phyloP scores from a whole-genome alignment of 768 basidiomycete species.

The Trametes maxima region DNA sequence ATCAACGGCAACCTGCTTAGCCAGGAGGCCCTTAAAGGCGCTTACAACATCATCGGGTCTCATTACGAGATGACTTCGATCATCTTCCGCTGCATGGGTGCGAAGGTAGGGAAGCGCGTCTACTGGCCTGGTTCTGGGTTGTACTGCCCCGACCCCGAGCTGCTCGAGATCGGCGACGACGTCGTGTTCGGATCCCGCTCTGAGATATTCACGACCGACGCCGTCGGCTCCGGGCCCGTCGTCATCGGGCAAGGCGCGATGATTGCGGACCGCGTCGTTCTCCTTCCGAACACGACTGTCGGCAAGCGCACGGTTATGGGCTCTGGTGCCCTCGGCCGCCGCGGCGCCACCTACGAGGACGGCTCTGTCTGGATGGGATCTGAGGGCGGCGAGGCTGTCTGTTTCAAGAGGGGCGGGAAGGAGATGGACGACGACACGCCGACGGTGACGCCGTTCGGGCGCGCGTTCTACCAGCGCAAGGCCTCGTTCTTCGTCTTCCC shows the following conservation, averaged over 20 bases:
- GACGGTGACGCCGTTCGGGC: conserved; percentile 45
- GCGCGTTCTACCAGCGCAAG: conserved; percentile 45
- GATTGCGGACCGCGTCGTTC: conserved; percentile 53
- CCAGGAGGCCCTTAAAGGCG: conserved; percentile 38
- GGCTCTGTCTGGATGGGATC: conserved; percentile 52
- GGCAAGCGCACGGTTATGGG: conserved; percentile 49
- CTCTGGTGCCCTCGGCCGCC: conserved; percentile 46
- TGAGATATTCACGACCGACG: conserved; percentile 48
- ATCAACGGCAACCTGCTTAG: conserved; percentile 45
- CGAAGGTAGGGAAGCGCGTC: conserved; percentile 49
- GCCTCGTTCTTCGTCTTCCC: conserved; percentile 47
- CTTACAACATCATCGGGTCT: conserved; percentile 46
- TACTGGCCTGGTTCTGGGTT: conserved; percentile 54
- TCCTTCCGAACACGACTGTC: conserved; percentile 46
- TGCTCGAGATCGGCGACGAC: conserved; percentile 51
- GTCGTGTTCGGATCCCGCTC: conserved; percentile 52
- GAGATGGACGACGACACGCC: conserved; percentile 14
- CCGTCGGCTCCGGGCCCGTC: conserved; percentile 43
- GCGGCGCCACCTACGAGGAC: conserved; percentile 43
- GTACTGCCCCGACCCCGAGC: conserved; percentile 49
- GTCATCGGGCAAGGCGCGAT: conserved; percentile 48
- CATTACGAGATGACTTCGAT: conserved; percentile 52
- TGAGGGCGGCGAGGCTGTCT: conserved; percentile 42
- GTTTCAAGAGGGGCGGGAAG: conserved; percentile 20
- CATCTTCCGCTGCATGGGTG: conserved; percentile 50